Percentiles rank a stretch among this genome's conserved stretches.
Conservation (phyloP, 768 basidiomycete species). For the Kwoniella heveanensis region DNA sequence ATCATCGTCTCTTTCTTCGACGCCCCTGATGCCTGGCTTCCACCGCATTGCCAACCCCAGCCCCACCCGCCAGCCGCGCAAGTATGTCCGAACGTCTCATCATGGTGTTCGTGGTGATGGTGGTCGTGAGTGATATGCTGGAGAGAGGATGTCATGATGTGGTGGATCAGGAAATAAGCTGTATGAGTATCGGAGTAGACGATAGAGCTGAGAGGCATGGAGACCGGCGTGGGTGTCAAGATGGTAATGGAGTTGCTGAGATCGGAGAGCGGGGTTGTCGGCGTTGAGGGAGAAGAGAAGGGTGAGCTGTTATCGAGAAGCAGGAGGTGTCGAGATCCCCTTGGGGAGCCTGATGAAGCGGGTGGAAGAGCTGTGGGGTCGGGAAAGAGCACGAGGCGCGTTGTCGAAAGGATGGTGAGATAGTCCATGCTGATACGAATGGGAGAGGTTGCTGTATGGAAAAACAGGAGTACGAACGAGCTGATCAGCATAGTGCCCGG, state of each 20-base stretch:
- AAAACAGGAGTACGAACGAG: no score
- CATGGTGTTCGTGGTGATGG: conserved; percentile 1
- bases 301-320: conserved; percentile 5
- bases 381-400: conserved; percentile 40
- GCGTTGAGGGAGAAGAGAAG: conserved; percentile 22
- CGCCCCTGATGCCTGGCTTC: neutral
- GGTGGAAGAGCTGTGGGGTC: neutral
- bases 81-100: neutral
- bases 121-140: neutral
- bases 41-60: no score
- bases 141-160: conserved; percentile 22
- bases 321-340: neutral
- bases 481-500: no score
- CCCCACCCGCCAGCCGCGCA: neutral
- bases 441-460: neutral
- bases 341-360: neutral
- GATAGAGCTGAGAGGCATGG: conserved; percentile 39
- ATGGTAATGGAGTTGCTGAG: neutral
- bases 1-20: conserved; percentile 2
- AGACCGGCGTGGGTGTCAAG: conserved; percentile 22
- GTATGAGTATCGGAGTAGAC: conserved; percentile 30
- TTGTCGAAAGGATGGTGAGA: conserved; percentile 42
- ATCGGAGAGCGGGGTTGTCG: conserved; percentile 6
- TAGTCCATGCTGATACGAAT: conserved; percentile 36
- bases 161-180: conserved; percentile 43